These are phyloP conservation scores for Euphrasia confusa DNA, from an alignment of 257 asterid genomes.

Conservation along the genomic window DNA sequence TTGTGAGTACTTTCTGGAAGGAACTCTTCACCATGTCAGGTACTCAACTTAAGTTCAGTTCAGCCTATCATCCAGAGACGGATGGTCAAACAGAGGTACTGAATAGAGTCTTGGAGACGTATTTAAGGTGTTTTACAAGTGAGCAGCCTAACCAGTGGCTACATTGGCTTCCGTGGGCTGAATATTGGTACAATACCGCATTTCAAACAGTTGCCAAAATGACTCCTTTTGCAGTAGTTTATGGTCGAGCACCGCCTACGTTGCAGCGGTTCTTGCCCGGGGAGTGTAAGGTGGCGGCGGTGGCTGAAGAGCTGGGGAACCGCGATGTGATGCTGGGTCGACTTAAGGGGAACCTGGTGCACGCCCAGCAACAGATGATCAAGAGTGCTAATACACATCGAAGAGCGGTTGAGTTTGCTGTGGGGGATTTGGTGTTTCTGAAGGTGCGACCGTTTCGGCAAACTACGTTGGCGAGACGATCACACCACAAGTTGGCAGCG, in stretches of 20 bases:
- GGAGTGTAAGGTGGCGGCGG: no score
- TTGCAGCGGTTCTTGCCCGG: no score
- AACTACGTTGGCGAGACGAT: neutral
- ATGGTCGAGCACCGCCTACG: constrained; percentile 5
- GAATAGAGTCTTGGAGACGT: neutral
- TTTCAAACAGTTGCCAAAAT: neutral
- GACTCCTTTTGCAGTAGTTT: constrained; percentile 9
- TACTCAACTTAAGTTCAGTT: neutral
- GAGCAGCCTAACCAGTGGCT: neutral
- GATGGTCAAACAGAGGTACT: neutral
- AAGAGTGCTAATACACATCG: no score
- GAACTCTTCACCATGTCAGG: neutral
- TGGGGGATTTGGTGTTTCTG: neutral
- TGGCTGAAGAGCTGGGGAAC: no score
- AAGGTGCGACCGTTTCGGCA: neutral
- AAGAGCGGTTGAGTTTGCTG: no score
- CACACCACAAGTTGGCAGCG: neutral
- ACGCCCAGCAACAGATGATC: neutral
- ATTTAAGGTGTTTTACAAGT: neutral
- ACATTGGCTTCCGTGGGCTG: neutral
- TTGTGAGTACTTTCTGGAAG: neutral
- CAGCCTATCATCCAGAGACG: neutral
- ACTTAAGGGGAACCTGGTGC: neutral
- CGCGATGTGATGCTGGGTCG: neutral
- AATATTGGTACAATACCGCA: neutral